Evolutionary conservation across 73 alveolate genomes (phyloP).

Genomic region (Paramecium octaurelia): DNA sequence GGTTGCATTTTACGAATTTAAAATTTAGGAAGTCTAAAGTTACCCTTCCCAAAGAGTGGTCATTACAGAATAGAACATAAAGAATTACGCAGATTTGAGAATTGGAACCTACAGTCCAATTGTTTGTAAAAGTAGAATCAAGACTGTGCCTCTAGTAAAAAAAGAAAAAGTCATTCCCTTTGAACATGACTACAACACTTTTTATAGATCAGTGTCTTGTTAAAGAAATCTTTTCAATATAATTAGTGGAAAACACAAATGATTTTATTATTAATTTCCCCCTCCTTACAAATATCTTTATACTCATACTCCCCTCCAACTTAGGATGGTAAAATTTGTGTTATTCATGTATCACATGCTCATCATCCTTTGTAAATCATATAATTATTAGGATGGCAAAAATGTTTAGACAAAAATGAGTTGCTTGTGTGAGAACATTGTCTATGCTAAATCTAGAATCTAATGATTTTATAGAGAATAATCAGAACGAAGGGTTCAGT

Average conservation of each 20-base stretch:
- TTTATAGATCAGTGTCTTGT: background rate
- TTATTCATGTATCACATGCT: background rate
- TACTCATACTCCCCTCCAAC: background rate
- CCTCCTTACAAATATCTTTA: background rate
- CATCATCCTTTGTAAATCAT: background rate
- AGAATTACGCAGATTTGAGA: background rate
- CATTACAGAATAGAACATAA: background rate
- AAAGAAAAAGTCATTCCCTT: background rate
- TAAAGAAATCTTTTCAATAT: background rate
- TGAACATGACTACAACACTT: background rate
- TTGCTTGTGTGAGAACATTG: background rate
- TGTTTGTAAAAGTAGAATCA: background rate
- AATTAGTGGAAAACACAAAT: background rate
- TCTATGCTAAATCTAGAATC: background rate
- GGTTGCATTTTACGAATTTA: background rate
- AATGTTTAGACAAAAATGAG: background rate
- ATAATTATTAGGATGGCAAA: background rate
- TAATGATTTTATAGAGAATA: background rate
- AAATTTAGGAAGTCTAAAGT: background rate
- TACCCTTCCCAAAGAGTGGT: background rate
- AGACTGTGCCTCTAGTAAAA: background rate
- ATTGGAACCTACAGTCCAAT: background rate
- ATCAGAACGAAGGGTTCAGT: background rate
- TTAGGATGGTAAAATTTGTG: background rate
- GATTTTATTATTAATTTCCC: background rate